Conservation (phyloP, 192 early-diverging fungal species). For the Allomyces javanicus region DNA sequence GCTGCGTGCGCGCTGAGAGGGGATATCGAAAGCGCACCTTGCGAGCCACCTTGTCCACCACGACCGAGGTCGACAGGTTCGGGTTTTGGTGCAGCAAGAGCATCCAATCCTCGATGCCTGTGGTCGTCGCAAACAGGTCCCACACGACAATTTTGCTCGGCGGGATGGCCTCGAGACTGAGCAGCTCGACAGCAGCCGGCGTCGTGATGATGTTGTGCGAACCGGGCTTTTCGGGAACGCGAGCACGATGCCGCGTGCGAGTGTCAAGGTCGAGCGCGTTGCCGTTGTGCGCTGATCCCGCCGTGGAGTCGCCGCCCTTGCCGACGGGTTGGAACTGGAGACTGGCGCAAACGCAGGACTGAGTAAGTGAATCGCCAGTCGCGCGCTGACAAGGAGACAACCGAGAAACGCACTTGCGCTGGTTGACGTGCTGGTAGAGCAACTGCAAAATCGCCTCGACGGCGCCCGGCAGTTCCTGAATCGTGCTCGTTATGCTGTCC, state of each 20-base stretch:
- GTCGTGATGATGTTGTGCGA: neutral
- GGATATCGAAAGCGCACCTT: neutral
- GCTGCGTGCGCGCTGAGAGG: neutral
- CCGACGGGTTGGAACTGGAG: neutral
- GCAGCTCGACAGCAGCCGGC: neutral
- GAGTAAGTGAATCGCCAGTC: neutral
- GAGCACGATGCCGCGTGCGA: neutral
- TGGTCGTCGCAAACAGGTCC: neutral
- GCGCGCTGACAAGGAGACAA: neutral
- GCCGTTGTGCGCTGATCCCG: neutral
- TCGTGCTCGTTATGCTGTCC: neutral
- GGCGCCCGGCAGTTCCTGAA: neutral
- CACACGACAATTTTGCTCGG: neutral
- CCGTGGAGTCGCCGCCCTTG: neutral
- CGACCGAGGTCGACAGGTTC: neutral
- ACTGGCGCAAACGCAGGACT: neutral
- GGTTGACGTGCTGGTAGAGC: neutral
- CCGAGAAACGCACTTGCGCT: neutral
- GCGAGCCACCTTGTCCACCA: neutral
- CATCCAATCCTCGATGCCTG: neutral
- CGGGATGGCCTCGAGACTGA: neutral
- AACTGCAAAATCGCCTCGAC: neutral
- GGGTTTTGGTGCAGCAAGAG: neutral
- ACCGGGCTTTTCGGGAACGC: neutral
- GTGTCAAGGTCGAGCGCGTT: neutral